Conservation (phyloP, 1,139 yeast genomes). For the Yamadazyma dushanensis region DNA sequence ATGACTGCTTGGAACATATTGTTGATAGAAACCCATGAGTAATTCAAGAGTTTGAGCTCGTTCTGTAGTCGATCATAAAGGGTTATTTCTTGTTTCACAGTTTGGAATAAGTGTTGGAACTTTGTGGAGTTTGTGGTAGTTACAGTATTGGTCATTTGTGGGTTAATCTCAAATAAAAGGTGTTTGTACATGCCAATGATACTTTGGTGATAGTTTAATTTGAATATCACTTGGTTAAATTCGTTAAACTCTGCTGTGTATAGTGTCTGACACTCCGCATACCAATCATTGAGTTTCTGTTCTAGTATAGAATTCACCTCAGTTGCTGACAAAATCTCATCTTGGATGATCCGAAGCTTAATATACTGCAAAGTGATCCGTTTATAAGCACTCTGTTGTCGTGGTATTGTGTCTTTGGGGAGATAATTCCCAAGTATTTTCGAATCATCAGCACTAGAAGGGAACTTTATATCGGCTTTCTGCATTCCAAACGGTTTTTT, state of each 20-base stretch:
- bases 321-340: constrained; percentile 6
- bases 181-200: constrained; percentile 69
- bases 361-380: constrained; percentile 12
- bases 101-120: constrained; percentile 6
- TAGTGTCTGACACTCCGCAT: constrained; percentile 51
- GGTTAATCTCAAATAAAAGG: constrained; percentile 26
- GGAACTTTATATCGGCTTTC: constrained; percentile 59
- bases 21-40: constrained; percentile 92
- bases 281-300: constrained; percentile 60
- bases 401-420: background rate
- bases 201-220: constrained; percentile 73
- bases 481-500: constrained; percentile 68
- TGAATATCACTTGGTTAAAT: constrained; percentile 53
- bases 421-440: constrained; percentile 32
- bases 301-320: constrained; percentile 22
- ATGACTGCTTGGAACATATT: constrained; percentile 85
- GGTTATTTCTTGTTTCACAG: constrained; percentile 9
- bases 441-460: constrained; percentile 69
- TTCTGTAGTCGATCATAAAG: constrained; percentile 10
- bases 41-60: constrained; percentile 39
- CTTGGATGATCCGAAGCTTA: constrained; percentile 13
- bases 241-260: constrained; percentile 64
- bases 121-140: background rate
- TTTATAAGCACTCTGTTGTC: constrained; percentile 3
- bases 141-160: background rate